Evolutionary conservation across 1,284 basidiomycete species (phyloP).

Genomic region (Malassezia obtusa): DNA sequence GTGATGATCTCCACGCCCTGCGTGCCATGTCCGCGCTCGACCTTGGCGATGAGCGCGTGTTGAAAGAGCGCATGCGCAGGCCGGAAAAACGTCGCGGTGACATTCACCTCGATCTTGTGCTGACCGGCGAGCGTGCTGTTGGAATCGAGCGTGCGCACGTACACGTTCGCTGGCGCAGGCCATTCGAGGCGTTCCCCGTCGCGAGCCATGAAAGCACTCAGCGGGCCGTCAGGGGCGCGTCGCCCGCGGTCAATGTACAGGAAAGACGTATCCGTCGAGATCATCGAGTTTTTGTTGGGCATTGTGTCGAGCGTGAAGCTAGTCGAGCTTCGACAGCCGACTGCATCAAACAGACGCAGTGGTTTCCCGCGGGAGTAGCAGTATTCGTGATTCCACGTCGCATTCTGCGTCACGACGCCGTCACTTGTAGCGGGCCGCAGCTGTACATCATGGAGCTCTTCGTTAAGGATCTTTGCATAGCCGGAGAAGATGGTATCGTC

Average conservation of each 20-base stretch:
- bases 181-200: background rate
- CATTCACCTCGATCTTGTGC: constrained; percentile 26
- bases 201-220: no score
- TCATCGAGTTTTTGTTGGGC: constrained; percentile 1
- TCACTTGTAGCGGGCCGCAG: background rate
- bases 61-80: constrained; percentile 25
- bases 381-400: constrained; percentile 1
- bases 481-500: background rate
- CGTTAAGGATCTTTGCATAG: background rate
- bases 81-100: constrained; percentile 30
- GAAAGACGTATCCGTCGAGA: constrained; percentile 5
- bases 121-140: background rate
- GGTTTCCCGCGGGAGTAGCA: constrained; percentile 10
- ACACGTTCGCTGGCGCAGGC: constrained; percentile 1
- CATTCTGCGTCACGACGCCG: constrained; percentile 1
- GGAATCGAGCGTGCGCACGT: background rate
- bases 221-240: background rate
- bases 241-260: constrained; percentile 9
- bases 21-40: constrained; percentile 27
- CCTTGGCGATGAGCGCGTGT: constrained; percentile 27
- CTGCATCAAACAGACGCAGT: constrained; percentile 9
- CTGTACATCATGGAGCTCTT: background rate
- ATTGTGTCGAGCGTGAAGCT: constrained; percentile 7
- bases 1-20: constrained; percentile 30
- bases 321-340: background rate